These are phyloP conservation scores for Boletus subparvulus DNA, from an alignment of 768 basidiomycete species.

Conservation along the genomic window DNA sequence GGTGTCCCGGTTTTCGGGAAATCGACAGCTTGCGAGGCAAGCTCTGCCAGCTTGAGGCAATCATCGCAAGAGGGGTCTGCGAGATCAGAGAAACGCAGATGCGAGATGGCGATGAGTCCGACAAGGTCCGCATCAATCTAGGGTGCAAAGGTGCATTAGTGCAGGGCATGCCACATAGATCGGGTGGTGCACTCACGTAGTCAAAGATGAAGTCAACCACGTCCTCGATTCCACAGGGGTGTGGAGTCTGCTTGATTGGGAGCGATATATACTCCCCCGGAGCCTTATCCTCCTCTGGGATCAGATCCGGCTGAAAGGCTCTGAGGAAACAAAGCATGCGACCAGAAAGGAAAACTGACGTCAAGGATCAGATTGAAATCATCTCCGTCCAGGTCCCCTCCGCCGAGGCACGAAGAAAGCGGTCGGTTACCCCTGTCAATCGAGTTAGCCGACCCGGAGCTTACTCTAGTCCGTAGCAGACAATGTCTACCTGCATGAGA, in stretches of 20 bases:
- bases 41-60: conserved; percentile 44
- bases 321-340: conserved; percentile 9
- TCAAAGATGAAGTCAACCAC: conserved; percentile 49
- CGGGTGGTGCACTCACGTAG: conserved; percentile 35
- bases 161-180: background rate
- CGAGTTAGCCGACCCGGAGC: conserved; percentile 4
- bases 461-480: background rate
- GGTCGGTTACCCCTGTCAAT: conserved; percentile 40
- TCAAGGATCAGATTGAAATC: conserved; percentile 49
- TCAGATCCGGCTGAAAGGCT: conserved; percentile 29
- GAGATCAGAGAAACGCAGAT: conserved; percentile 45
- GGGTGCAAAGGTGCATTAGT: background rate
- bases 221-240: conserved; percentile 40
- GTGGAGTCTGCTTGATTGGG: conserved; percentile 31
- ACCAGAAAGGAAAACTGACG: conserved; percentile 25
- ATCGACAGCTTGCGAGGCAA: conserved; percentile 49
- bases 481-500: conserved; percentile 42
- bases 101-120: conserved; percentile 42
- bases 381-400: conserved; percentile 56
- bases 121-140: conserved; percentile 41
- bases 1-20: conserved; percentile 46
- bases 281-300: conserved; percentile 17
- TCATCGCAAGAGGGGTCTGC: conserved; percentile 33
- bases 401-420: conserved; percentile 48
- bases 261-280: conserved; percentile 44